phyloP scores from a whole-genome alignment of 129 eudicot genomes.

The Apium graveolens region DNA sequence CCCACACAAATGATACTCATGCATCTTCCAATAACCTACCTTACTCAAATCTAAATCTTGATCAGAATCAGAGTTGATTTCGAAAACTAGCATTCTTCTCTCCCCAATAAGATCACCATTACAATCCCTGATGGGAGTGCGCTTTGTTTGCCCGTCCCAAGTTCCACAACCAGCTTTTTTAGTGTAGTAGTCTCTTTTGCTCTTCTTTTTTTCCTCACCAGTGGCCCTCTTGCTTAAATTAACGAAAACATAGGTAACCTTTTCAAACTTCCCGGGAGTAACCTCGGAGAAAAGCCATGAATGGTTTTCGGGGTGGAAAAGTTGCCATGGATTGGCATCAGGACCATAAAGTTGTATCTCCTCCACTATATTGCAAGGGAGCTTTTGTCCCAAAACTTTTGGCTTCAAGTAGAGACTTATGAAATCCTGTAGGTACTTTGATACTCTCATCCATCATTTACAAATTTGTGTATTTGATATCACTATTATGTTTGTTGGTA shows the following conservation, averaged over 20 bases:
- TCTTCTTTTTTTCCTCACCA: no score
- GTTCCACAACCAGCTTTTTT: constrained; percentile 1
- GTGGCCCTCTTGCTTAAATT: background rate
- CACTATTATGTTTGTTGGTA: no score
- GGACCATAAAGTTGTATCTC: background rate
- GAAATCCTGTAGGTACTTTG: background rate
- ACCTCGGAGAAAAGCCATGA: background rate
- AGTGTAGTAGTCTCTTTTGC: no score
- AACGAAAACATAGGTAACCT: background rate
- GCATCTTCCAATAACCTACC: background rate
- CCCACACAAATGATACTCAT: background rate
- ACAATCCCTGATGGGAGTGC: background rate
- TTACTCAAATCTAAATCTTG: background rate
- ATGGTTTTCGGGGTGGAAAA: background rate
- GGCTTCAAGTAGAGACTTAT: background rate
- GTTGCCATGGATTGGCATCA: background rate
- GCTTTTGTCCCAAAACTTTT: background rate
- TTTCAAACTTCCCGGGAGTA: background rate
- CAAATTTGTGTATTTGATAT: no score
- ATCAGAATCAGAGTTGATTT: background rate
- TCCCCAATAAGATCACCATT: background rate
- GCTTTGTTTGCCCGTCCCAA: background rate
- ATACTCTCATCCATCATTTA: background rate
- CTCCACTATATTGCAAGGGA: background rate
- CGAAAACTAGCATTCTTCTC: background rate